Base-by-base conservation (phyloP, 306 rosid species). In the Fragaria ananassa region DNA sequence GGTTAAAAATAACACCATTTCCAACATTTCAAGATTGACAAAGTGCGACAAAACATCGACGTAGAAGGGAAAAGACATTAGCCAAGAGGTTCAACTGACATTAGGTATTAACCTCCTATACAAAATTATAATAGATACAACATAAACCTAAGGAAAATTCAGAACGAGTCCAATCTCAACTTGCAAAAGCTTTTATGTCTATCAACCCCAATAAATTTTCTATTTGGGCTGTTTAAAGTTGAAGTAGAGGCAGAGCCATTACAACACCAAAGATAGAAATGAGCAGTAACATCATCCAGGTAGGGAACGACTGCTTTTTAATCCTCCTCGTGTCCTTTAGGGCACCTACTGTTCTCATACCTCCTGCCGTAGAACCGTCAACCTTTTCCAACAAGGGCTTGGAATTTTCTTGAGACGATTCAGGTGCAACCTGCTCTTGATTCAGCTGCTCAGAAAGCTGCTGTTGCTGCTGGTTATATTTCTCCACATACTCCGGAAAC, bases 211-310 rank as follows among this genome's bases (percentile, higher is more conserved):
- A 51, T 76, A 50, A 72, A 72, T 70, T 76, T 76, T 76, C 72
- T 82, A 77, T 79, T 75, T 14, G 53, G 45, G 62, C 42, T 60
- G 76, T 56, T 86, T 84, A 95, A 54, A 91, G 93, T 88, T 95
- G 99, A 79, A 95, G 97, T 72, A 95, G 84, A 41, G 99, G 99
- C 76, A 95, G 83, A 6, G 99, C 96, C 99, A 95, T 95, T 67
- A 95, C 90, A 67, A 95, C 80, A 61, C 99, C 97, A 64, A 92
- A 92, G 80, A 91, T 81, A 74, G 99, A 95, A 82, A 95, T 73
- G 39, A 95, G 92, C 82, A 95, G 76, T 44, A 95, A 76, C 93
- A 92, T 78, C 97, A 95, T 75, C 99, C 99, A 95, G 8, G 97
- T 87, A 12, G 97, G 99, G 74, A 92, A 83, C n/a, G 91, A 71